These are phyloP conservation scores for Mortierella sp. DNA, from an alignment of 371 early-diverging fungal genomes.

Conservation along the genomic window DNA sequence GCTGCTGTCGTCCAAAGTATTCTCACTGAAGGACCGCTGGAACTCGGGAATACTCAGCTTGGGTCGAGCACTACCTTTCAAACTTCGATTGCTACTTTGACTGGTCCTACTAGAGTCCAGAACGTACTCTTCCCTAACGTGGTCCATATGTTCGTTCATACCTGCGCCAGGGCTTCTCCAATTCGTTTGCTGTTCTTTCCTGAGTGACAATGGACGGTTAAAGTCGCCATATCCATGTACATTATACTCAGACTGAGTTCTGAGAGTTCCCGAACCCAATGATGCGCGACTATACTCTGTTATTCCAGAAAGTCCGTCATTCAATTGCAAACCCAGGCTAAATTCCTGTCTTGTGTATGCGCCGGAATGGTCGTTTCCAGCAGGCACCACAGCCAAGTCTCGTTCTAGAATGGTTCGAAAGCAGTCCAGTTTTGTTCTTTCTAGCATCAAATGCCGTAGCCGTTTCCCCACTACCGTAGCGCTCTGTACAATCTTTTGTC, in stretches of 20 bases:
- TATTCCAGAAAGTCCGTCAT: slow-evolving; percentile 15
- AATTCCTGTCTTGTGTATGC: background rate
- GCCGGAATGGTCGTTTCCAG: background rate
- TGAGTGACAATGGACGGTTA: slow-evolving; percentile 4
- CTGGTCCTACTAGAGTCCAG: slow-evolving; percentile 36
- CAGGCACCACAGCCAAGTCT: slow-evolving; percentile 60
- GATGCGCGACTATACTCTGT: slow-evolving; percentile 20
- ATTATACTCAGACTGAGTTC: background rate
- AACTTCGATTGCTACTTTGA: slow-evolving; percentile 30
- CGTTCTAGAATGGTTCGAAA: slow-evolving; percentile 79
- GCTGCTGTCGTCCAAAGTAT: slow-evolving; percentile 15
- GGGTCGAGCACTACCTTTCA: background rate
- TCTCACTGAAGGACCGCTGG: slow-evolving; percentile 30
- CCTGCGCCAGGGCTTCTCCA: background rate
- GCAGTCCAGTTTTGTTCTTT: slow-evolving; percentile 74
- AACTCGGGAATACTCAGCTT: slow-evolving; percentile 27
- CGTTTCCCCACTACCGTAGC: slow-evolving; percentile 69
- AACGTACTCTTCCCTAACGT: slow-evolving; percentile 33
- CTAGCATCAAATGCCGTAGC: slow-evolving; percentile 66
- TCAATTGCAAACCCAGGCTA: background rate
- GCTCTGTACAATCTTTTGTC: slow-evolving; percentile 67
- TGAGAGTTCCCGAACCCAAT: slow-evolving; percentile 3
- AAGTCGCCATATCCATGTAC: slow-evolving; percentile 2
- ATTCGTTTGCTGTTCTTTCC: background rate
- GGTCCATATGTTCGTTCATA: slow-evolving; percentile 30